Evolutionary conservation across 192 early-diverging fungal species (phyloP).

Genomic region (Entomortierella lignicola): DNA sequence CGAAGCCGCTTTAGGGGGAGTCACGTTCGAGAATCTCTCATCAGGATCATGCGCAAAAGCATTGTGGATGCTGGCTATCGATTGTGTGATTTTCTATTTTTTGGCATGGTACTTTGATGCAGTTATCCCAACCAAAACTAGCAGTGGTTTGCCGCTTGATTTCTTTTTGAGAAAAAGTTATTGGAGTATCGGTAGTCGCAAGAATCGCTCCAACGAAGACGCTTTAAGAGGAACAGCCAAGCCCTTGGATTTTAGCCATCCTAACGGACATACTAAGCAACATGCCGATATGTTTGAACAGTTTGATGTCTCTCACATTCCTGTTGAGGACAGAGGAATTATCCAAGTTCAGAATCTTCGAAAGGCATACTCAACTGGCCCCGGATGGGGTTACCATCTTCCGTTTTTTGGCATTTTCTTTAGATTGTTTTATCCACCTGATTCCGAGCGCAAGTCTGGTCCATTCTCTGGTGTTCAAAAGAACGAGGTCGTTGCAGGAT

Average conservation of each 20-base stretch:
- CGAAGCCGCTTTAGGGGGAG: slow-evolving; percentile 44
- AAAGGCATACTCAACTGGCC: slow-evolving; percentile 20
- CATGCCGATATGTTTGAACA: slow-evolving; percentile 53
- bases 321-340: slow-evolving; percentile 36
- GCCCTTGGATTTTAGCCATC: neutral
- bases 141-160: slow-evolving; percentile 43
- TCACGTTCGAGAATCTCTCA: slow-evolving; percentile 37
- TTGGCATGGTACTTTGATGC: slow-evolving; percentile 63
- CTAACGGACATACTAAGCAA: neutral
- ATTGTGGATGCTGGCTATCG: slow-evolving; percentile 47
- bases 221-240: neutral
- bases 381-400: slow-evolving; percentile 28
- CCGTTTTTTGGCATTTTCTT: slow-evolving; percentile 29
- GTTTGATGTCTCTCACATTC: slow-evolving; percentile 28
- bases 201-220: too few species aligned
- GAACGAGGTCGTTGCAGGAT: slow-evolving; percentile 36
- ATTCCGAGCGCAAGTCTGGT: slow-evolving; percentile 19
- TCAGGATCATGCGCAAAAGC: slow-evolving; percentile 34
- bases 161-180: slow-evolving; percentile 58
- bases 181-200: slow-evolving; percentile 57
- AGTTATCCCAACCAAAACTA: slow-evolving; percentile 54
- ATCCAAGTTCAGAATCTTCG: slow-evolving; percentile 33
- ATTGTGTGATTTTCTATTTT: slow-evolving; percentile 51
- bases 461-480: slow-evolving; percentile 31
- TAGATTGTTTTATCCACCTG: slow-evolving; percentile 34